Evolutionary conservation across 1,284 basidiomycete genomes (phyloP).

Genomic region (Mycena citricolor): DNA sequence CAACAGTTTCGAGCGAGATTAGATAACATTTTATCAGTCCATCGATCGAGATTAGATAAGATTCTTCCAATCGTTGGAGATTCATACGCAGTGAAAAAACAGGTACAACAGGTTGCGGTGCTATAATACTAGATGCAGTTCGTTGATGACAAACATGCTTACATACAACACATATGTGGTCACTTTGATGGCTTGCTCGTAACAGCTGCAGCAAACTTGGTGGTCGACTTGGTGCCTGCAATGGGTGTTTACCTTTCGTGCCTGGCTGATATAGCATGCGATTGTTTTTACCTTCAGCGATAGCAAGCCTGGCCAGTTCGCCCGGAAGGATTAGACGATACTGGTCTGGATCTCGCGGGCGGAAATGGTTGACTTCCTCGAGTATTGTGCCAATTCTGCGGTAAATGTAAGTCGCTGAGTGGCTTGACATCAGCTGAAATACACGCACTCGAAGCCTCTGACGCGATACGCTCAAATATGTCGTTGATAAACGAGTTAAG

Average conservation of each 20-base stretch:
- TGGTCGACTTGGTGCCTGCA: slow-evolving; percentile 60
- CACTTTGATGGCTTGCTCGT: too few species aligned
- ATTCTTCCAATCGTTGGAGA: too few species aligned
- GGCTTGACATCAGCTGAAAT: neutral
- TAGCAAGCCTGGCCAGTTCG: slow-evolving; percentile 81
- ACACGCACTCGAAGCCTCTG: slow-evolving; percentile 78
- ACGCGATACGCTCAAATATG: slow-evolving; percentile 92
- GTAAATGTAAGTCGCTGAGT: slow-evolving; percentile 5
- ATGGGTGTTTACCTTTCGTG: slow-evolving; percentile 49
- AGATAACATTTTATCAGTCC: too few species aligned
- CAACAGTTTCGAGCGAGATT: too few species aligned
- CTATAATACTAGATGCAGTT: too few species aligned
- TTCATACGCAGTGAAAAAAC: too few species aligned
- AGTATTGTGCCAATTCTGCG: slow-evolving; percentile 85
- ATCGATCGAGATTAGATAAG: too few species aligned
- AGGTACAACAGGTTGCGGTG: too few species aligned
- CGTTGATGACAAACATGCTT: too few species aligned
- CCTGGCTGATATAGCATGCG: neutral
- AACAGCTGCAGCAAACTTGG: too few species aligned
- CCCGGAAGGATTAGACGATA: slow-evolving; percentile 90
- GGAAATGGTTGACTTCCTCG: slow-evolving; percentile 93
- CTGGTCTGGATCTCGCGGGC: slow-evolving; percentile 93
- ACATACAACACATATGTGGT: too few species aligned
- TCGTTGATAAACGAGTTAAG: slow-evolving; percentile 93
- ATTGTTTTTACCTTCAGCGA: slow-evolving; percentile 60